Conservation (phyloP, 2,329 filamentous ascomycete genomes). For the Eutypella sp. region DNA sequence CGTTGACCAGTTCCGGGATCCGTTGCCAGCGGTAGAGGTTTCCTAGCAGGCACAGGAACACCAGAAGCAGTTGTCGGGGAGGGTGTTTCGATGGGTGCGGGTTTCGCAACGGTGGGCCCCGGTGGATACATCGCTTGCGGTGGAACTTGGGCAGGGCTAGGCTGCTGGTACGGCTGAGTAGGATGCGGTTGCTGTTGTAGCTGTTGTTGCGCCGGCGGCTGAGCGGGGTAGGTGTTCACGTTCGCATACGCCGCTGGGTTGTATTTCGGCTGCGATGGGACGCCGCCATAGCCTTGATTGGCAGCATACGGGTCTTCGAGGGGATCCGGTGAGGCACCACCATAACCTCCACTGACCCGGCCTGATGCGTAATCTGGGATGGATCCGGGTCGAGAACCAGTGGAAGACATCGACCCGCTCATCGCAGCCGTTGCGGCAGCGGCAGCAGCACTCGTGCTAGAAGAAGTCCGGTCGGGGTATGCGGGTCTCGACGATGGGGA, state of each 20-base stretch:
- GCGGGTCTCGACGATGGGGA: conserved; percentile 42
- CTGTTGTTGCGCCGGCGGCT: conserved; percentile 35
- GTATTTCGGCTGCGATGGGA: conserved; percentile 56
- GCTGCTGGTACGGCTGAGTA: conserved; percentile 27
- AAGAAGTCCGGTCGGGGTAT: conserved; percentile 50
- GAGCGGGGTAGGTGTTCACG: conserved; percentile 45
- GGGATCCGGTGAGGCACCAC: conserved; percentile 19
- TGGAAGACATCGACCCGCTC: conserved; percentile 40
- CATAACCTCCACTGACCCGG: conserved; percentile 27
- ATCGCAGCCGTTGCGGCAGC: conserved; percentile 55
- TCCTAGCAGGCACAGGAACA: conserved; percentile 38
- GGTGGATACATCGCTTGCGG: conserved; percentile 29
- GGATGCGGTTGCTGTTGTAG: conserved; percentile 36
- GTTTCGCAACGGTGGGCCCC: conserved; percentile 30
- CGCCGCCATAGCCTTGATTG: conserved; percentile 20
- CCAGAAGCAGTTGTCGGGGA: conserved; percentile 28
- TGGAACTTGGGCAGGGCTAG: conserved; percentile 23
- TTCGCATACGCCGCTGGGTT: conserved; percentile 74
- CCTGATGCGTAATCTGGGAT: conserved; percentile 28
- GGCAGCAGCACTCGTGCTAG: conserved; percentile 48
- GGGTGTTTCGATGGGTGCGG: conserved; percentile 32
- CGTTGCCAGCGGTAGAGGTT: conserved; percentile 65
- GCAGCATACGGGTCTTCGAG: conserved; percentile 26
- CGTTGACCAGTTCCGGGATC: conserved; percentile 70
- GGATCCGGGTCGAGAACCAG: conserved; percentile 22